phyloP scores from a whole-genome alignment of 345 rosid species.

The Erucastrum elatum region DNA sequence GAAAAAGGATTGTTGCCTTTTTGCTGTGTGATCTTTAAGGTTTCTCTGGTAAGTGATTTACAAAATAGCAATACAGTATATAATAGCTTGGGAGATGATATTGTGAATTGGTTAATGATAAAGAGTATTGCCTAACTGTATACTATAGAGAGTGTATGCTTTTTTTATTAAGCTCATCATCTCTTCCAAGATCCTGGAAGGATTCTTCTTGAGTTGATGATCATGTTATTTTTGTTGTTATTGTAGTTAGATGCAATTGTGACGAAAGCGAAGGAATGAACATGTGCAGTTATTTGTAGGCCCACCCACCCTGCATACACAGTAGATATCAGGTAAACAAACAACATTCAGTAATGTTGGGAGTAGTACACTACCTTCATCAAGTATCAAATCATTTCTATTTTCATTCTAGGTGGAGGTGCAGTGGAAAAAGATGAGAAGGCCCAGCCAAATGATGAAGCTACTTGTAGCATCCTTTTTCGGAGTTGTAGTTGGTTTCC shows the following conservation, averaged over 20 bases:
- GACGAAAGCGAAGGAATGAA: conserved; percentile 6
- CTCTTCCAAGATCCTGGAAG: background rate
- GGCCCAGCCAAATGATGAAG: conserved; percentile 71
- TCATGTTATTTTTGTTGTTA: background rate
- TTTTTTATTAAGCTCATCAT: background rate
- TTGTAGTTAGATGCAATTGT: conserved; percentile 1
- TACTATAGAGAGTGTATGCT: background rate
- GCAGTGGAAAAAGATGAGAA: conserved; percentile 51
- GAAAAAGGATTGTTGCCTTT: background rate
- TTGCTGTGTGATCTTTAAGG: background rate
- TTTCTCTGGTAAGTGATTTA: background rate
- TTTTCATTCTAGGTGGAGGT: too few relatives aligned
- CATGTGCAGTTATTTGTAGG: background rate
- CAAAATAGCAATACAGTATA: background rate
- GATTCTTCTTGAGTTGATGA: background rate
- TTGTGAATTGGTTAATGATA: background rate
- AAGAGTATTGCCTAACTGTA: background rate
- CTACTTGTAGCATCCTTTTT: conserved; percentile 64
- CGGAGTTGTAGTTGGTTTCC: conserved; percentile 78
- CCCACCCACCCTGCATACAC: background rate
- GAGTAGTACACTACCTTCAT: too few relatives aligned
- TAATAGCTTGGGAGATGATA: background rate
- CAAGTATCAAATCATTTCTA: too few relatives aligned
- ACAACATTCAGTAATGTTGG: too few relatives aligned
- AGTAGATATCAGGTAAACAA: background rate